Base-by-base conservation (phyloP, 2,329 filamentous ascomycete species). In the Cercospora beticola region DNA sequence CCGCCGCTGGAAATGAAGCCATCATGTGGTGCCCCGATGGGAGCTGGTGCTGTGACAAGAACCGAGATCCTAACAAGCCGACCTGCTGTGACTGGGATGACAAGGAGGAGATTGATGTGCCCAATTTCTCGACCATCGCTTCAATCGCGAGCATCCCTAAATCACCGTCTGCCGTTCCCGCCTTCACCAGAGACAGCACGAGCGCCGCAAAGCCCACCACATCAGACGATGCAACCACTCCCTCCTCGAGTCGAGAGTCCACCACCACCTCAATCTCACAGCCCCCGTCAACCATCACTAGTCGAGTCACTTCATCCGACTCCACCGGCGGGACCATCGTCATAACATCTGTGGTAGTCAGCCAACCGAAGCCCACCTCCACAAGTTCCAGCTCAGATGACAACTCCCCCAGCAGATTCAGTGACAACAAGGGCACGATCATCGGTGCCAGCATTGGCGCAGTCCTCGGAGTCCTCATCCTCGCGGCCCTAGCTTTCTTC, bases 21-120 rank as follows among this genome's bases (percentile, higher is more conserved):
- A 68, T 79, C 16, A 49, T 73, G 10, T 70, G 74, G 60, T 78
- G 77, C 62, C 56, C 60, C 1, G 69, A 76, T 49, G 77, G 75
- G 5, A 69, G 67, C 33, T 79, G 74, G 70, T 79, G 78, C 70
- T 79, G 78, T 64, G 73, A 79, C 66, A 71, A 68, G 54, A 69
- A 72, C 56, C 62, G 70, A 30, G 54, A 73, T 65, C 63, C 69
- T 10, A 56, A 63, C n/a, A 57, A 62, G 54, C 65, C 71, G 30
- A 72, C 72, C 67, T 76, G 74, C 68, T 68, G 64, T 26, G 70
- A 28, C 7, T 62, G 31, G 49, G 65, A 66, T 31, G 70, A 70
- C 56, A 64, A 66, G 4, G 67, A 66, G 21, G 68, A 64, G 52
- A 74, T 76, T 59, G 52, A 63, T 2, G 67, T 75, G 5, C 68